Base-by-base conservation (phyloP, 768 basidiomycete species). In the Naematelia encephala region DNA sequence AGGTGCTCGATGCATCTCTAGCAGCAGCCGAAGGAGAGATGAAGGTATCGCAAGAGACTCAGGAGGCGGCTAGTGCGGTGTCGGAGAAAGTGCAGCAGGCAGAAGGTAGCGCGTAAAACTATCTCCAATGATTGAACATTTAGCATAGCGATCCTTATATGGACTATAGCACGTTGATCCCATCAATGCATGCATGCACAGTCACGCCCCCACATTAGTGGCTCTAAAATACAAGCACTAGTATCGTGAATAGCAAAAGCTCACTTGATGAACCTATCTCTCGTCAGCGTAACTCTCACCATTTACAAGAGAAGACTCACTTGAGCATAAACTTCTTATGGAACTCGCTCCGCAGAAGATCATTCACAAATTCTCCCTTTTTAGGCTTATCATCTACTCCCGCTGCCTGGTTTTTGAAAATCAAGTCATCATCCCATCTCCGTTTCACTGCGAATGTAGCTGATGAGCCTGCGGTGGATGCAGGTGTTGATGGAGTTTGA, bases 361-460 rank as follows among this genome's bases (percentile, higher is more conserved):
- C 96, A 73, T 99, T 98, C 62, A 98, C 91, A 72, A 98, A 98
- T 57, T 88, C 86, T 5, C 68, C 68, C 12, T 87, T 86, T 67
- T 83, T 82, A 1, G 81, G 78, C 73, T 80, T 82, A 54, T 82
- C 81, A 64, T 86, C 86, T 48, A 82, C 75, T 28, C 82, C 84
- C 78, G 86, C 86, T 0, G 96, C 90, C 78, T 99, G 96, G 76
- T 98, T 97, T 81, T 97, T 98, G 85, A 98, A 98, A 71, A 98
- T 92, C 54, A 96, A 81, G 77, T 99, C 92, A 69, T 96, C 92
- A 75, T 96, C 93, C 93, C 93, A 97, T 57, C 93, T 83, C 68
- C 87, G 82, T 79, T 93, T 93, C 50, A 96, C 91, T 19, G 90
- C 84, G 70, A 97, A 96, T 14, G 88, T 88, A 5, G 90, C 88